phyloP scores from a whole-genome alignment of 2,329 filamentous ascomycete species.

The Phaeosphaeria sp. region DNA sequence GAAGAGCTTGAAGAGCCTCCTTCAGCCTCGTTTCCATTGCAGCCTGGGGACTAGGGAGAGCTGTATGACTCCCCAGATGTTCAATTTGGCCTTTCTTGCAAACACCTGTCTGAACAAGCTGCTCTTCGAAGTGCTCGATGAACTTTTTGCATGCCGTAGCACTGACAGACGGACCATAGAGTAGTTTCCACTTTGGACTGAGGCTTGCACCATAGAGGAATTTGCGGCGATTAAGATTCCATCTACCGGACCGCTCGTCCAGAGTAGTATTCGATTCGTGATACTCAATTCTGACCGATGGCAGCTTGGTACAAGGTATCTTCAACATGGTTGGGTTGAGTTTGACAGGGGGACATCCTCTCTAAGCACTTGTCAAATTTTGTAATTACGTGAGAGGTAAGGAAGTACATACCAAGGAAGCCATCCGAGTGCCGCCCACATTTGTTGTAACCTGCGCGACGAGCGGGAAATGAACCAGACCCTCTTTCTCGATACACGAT shows the following conservation, averaged over 20 bases:
- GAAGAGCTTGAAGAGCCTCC: neutral
- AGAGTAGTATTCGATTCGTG: neutral
- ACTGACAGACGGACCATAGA: neutral
- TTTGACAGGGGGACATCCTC: neutral
- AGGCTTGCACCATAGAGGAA: neutral
- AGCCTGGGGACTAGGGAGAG: neutral
- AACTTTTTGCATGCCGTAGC: neutral
- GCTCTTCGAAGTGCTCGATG: neutral
- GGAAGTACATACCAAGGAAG: neutral
- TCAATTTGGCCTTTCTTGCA: neutral
- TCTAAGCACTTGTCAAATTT: neutral
- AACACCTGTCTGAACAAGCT: neutral
- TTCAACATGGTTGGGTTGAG: neutral
- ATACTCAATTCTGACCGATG: neutral
- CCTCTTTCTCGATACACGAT: neutral
- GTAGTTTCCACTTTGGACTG: neutral
- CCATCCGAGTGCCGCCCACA: neutral
- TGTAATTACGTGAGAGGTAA: neutral
- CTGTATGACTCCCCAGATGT: neutral
- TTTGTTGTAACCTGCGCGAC: neutral
- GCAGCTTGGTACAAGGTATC: neutral
- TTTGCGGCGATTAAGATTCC: neutral
- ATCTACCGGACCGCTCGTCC: neutral
- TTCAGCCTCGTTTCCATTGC: neutral
- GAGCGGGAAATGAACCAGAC: neutral